phyloP scores from a whole-genome alignment of 1,284 basidiomycete species.

The Abortiporus biennis region DNA sequence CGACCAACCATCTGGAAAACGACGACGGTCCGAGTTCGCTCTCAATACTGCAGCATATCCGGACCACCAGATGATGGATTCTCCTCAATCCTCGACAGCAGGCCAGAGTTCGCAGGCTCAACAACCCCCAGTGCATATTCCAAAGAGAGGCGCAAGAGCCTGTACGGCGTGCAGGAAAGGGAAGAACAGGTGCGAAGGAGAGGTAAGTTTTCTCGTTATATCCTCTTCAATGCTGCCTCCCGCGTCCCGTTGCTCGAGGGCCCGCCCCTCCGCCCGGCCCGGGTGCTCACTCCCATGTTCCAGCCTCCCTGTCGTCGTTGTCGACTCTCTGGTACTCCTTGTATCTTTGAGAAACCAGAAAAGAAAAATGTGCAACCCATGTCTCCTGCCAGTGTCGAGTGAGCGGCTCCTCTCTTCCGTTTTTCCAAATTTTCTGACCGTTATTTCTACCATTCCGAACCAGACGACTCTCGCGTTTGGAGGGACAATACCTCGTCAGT shows the following conservation, averaged over 20 bases:
- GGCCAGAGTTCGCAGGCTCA: constrained; percentile 10
- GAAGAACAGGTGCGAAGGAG: constrained; percentile 91
- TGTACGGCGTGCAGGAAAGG: constrained; percentile 83
- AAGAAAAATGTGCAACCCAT: constrained; percentile 64
- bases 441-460: constrained; percentile 15
- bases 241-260: constrained; percentile 30
- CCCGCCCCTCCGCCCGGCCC: constrained; percentile 60
- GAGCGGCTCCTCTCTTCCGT: constrained; percentile 25
- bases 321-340: constrained; percentile 75
- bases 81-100: constrained; percentile 14
- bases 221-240: constrained; percentile 16
- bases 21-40: constrained; percentile 24
- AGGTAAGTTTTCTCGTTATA: constrained; percentile 40
- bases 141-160: constrained; percentile 74
- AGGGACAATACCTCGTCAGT: constrained; percentile 75
- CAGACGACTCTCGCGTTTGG: constrained; percentile 75
- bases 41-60: constrained; percentile 14
- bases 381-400: constrained; percentile 69
- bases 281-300: constrained; percentile 32
- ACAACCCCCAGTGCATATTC: constrained; percentile 46
- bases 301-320: constrained; percentile 88
- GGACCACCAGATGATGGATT: constrained; percentile 14
- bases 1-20: constrained; percentile 21
- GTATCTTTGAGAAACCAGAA: constrained; percentile 91
- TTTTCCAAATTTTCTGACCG: constrained; percentile 14